Evolutionary conservation across 352 stramenopile genomes (phyloP).

Genomic region (Phytophthora fragariaefolia): DNA sequence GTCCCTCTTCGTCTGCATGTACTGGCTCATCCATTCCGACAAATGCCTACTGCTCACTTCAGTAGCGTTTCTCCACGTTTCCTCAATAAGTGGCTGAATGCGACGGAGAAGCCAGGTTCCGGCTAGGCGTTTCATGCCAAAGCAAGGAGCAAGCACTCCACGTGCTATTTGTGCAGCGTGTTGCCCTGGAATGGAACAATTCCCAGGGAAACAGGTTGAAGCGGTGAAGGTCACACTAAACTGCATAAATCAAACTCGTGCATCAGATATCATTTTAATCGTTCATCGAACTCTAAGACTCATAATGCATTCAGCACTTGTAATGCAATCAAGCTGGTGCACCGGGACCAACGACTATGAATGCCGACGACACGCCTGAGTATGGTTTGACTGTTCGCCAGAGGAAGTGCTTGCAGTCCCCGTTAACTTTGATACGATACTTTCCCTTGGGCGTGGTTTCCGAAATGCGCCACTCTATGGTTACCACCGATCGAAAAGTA

Average conservation of each 20-base stretch:
- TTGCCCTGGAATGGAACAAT: background rate
- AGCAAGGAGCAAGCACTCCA: too few species aligned
- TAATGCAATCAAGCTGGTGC: conserved; percentile 15
- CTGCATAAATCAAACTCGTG: background rate
- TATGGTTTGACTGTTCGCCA: conserved; percentile 54
- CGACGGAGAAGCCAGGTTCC: background rate
- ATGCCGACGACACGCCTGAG: conserved; percentile 63
- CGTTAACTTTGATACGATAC: conserved; percentile 85
- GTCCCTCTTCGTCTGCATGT: conserved; percentile 19
- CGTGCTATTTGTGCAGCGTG: background rate
- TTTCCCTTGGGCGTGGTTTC: conserved; percentile 46
- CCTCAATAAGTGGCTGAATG: background rate
- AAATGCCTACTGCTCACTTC: conserved; percentile 1
- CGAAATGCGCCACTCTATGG: conserved; percentile 76
- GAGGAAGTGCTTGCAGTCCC: conserved; percentile 80
- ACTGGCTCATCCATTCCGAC: conserved; percentile 32
- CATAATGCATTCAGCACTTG: background rate
- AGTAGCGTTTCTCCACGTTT: background rate
- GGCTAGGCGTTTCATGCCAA: background rate
- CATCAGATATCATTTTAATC: background rate
- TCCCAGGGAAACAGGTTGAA: background rate
- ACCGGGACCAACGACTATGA: conserved; percentile 43
- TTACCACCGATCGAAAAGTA: conserved; percentile 71
- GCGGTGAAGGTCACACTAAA: too few species aligned
- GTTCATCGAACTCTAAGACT: background rate